A percentile compares a stretch with the other conserved stretches of the same genome.
phyloP scores from a whole-genome alignment of 139 green algal genomes.

The Parachlorella kessleri region DNA sequence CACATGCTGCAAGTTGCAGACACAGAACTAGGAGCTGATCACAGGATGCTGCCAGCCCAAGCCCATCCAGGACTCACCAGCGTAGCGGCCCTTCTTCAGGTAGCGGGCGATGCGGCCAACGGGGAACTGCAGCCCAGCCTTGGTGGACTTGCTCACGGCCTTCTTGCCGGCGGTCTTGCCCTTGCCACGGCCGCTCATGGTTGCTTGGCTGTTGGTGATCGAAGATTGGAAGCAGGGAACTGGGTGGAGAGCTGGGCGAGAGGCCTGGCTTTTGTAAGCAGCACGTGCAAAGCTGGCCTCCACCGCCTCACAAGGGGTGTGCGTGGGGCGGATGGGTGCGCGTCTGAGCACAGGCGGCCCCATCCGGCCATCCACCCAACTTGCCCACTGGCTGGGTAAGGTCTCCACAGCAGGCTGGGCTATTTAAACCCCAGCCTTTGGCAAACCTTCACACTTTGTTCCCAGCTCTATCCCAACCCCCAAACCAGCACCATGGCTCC shows the following conservation, averaged over 20 bases:
- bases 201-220: neutral
- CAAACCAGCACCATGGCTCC: neutral
- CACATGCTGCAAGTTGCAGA: no score
- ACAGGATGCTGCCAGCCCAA: no score
- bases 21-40: no score
- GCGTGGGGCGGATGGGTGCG: neutral
- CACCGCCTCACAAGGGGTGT: neutral
- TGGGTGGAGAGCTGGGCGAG: no score
- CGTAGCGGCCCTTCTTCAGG: constrained; percentile 89
- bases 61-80: no score
- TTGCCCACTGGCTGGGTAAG: constrained; percentile 49
- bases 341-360: no score
- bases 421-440: no score
- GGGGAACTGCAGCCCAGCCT: constrained; percentile 92
- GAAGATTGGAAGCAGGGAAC: neutral
- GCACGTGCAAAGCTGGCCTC: neutral
- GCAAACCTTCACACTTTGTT: neutral
- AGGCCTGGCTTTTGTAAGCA: neutral
- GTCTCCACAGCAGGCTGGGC: no score
- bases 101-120: constrained; percentile 85
- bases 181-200: constrained; percentile 62
- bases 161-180: constrained; percentile 77
- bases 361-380: neutral
- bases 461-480: neutral
- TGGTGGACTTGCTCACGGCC: constrained; percentile 75